These are phyloP conservation scores for Harringtonia aguacate DNA, from an alignment of 2,329 filamentous ascomycete species.

Conservation along the genomic window DNA sequence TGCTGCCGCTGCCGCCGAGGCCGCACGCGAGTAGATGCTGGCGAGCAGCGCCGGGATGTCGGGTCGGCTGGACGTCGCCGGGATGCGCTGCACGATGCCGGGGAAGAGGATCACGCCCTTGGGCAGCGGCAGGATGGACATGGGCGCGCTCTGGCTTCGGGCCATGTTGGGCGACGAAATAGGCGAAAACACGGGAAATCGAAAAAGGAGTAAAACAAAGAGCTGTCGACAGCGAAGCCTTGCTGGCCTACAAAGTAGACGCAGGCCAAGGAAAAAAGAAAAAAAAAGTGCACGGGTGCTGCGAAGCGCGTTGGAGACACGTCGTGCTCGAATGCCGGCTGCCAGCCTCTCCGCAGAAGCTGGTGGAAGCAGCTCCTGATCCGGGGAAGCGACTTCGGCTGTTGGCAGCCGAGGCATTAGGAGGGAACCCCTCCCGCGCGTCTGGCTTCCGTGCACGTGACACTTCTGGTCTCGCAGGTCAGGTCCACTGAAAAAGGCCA, in stretches of 20 bases:
- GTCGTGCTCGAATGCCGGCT: neutral
- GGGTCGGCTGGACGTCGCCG: constrained; percentile 66
- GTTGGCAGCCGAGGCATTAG: too few relatives aligned
- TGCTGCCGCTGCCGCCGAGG: too few relatives aligned
- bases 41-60: constrained; percentile 85
- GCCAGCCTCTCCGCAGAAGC: too few relatives aligned
- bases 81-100: constrained; percentile 73
- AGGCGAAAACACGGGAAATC: neutral
- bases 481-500: too few relatives aligned
- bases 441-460: too few relatives aligned
- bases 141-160: constrained; percentile 29
- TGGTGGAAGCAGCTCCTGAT: too few relatives aligned
- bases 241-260: too few relatives aligned
- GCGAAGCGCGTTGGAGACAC: neutral
- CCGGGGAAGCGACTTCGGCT: too few relatives aligned
- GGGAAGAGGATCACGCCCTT: constrained; percentile 75
- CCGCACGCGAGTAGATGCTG: constrained; percentile 67
- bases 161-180: constrained; percentile 14
- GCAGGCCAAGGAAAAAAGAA: too few relatives aligned
- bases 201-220: neutral
- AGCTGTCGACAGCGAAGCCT: too few relatives aligned
- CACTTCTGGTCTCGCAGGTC: too few relatives aligned
- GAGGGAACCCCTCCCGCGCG: too few relatives aligned
- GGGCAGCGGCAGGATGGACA: constrained; percentile 76
- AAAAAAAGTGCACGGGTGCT: neutral